Evolutionary conservation across 805 yeast genomes (phyloP), one percentile per base, ranked within the genome.

Genomic region (Ogataea haglerorum): DNA sequence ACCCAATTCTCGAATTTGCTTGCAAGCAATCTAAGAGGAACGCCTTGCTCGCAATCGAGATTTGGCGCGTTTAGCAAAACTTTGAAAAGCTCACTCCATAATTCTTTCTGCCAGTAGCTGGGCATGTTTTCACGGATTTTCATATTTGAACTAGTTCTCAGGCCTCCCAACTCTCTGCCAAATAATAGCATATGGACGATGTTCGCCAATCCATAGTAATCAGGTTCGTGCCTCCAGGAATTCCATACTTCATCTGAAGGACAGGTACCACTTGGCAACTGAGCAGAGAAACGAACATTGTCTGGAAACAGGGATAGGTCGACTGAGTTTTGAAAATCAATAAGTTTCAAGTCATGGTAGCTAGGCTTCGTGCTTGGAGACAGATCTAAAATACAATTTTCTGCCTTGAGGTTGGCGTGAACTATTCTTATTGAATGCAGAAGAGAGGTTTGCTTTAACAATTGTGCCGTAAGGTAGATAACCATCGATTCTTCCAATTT

Each of bases 381-480:
- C 19, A 53, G 42, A 12, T 65, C 63, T 3, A 87, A 55, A 95
- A 89, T 84, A 48, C 93, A 85, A 56, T 88, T 89, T 47, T 85
- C 95, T 0, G 95, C 82, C 55, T 84, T 85, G 39, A 89, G 60
- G 57, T 89, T 95, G 2, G 95, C 95, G 63, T 89, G 96, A 10
- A 89, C 68, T 1, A 89, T 78, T 0, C 82, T 82, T 12, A 73
- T 60, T 0, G 61, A 58, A 54, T 89, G 96, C n/a, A 90, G 60
- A 2, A 65, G 59, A 37, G 78, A 80, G 5, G 87, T 61, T 0
- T 76, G 69, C 30, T 75, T 69, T 32, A 89, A 53, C 9, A 90
- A 56, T 55, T 88, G 88, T 8, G 78, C 63, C 0, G 91, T 69
- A 27, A 86, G 64, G 53, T 76, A 83, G 42, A 84, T 72, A 3